Conservation (phyloP, 2,329 filamentous ascomycete species). For the Colletotrichum plurivorum region DNA sequence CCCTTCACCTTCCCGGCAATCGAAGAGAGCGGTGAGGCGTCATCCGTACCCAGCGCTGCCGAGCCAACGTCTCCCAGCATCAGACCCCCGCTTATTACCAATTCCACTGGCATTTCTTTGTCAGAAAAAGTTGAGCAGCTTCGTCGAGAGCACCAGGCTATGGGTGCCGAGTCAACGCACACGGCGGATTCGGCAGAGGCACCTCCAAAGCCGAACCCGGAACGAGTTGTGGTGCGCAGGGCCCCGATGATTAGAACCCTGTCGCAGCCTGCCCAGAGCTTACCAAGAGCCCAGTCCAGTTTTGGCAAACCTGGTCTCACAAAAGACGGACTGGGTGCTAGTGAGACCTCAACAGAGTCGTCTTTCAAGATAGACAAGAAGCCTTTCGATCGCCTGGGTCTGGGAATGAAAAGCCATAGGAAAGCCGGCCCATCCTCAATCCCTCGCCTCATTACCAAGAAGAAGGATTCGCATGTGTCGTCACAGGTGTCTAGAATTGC, state of each 20-base stretch:
- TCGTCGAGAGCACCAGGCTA: constrained; percentile 62
- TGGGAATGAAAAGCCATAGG: constrained; percentile 73
- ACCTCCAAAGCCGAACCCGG: constrained; percentile 46
- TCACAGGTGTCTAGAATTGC: constrained; percentile 92
- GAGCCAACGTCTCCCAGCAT: constrained; percentile 14
- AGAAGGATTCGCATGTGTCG: constrained; percentile 84
- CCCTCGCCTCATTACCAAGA: constrained; percentile 85
- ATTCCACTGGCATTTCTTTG: constrained; percentile 47
- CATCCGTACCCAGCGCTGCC: not conserved
- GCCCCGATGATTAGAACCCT: constrained; percentile 66
- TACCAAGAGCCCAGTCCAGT: constrained; percentile 62
- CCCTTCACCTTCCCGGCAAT: constrained; percentile 24
- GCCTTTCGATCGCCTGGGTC: constrained; percentile 79
- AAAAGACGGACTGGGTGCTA: constrained; percentile 51
- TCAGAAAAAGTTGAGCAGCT: constrained; percentile 66
- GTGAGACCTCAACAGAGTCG: constrained; percentile 52
- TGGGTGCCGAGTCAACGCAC: constrained; percentile 48
- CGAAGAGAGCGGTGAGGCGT: constrained; percentile 21
- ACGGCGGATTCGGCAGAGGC: constrained; percentile 41
- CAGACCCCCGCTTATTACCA: constrained; percentile 25
- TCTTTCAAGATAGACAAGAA: constrained; percentile 77
- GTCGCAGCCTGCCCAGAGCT: constrained; percentile 64
- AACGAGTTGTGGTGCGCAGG: constrained; percentile 60
- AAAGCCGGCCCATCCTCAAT: constrained; percentile 82
- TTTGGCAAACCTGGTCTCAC: constrained; percentile 56